A percentile compares a stretch with the other conserved stretches of the same genome.
phyloP scores from a whole-genome alignment of 1,139 yeast species.

The Candida pseudoviswanathii region DNA sequence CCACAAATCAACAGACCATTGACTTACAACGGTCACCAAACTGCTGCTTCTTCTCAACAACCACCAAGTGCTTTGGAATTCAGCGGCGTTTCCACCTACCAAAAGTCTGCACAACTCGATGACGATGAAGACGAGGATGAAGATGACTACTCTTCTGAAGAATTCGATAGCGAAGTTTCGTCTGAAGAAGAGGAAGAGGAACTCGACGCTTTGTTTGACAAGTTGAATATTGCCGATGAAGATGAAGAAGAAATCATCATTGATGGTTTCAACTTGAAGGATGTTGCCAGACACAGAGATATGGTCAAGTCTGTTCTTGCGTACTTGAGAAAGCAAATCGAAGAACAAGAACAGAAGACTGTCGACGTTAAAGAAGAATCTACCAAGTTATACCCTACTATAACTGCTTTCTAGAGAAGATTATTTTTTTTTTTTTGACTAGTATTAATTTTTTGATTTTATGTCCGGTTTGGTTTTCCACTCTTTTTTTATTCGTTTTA shows the following conservation, averaged over 20 bases:
- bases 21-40: constrained; percentile 16
- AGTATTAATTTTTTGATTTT: constrained; percentile 5
- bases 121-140: constrained; percentile 14
- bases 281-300: constrained; percentile 39
- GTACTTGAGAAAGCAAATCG: constrained; percentile 24
- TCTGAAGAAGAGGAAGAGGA: constrained; percentile 11
- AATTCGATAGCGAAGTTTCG: constrained; percentile 4
- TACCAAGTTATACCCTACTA: constrained; percentile 41
- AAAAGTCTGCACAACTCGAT: constrained; percentile 35
- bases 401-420: constrained; percentile 40
- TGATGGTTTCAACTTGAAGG: constrained; percentile 25
- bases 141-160: constrained; percentile 15
- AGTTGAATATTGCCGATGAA: constrained; percentile 12
- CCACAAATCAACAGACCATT: constrained; percentile 38
- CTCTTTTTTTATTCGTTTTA: background rate
- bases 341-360: constrained; percentile 15
- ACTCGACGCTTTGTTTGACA: constrained; percentile 18
- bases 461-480: background rate
- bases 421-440: constrained; percentile 2
- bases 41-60: constrained; percentile 11
- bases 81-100: constrained; percentile 43
- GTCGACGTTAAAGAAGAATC: constrained; percentile 14
- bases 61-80: constrained; percentile 35
- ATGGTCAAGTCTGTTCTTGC: constrained; percentile 36
- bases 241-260: constrained; percentile 14